Conservation (phyloP, 2,329 filamentous ascomycete species). For the Paraconiothyrium brasiliense region DNA sequence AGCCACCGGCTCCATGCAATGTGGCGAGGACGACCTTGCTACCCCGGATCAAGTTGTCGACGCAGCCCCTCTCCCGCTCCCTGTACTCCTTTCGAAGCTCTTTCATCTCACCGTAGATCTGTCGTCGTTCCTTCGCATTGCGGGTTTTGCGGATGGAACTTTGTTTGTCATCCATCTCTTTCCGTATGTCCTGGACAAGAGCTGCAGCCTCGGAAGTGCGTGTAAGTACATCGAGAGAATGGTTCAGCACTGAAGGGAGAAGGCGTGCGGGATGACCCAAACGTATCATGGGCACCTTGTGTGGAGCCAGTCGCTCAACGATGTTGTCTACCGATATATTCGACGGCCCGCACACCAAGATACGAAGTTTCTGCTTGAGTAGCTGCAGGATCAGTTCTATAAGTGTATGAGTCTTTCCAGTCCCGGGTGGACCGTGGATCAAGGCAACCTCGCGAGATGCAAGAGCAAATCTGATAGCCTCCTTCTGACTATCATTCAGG, state of each 20-base stretch:
- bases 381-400: constrained; percentile 96
- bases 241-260: constrained; percentile 84
- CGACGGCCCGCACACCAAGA: constrained; percentile 94
- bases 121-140: constrained; percentile 78
- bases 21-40: constrained; percentile 93
- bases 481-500: constrained; percentile 70
- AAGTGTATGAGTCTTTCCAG: constrained; percentile 95
- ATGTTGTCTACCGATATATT: constrained; percentile 99
- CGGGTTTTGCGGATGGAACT: constrained; percentile 87
- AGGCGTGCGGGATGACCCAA: constrained; percentile 93
- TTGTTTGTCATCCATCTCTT: constrained; percentile 93
- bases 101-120: constrained; percentile 85
- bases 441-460: constrained; percentile 82
- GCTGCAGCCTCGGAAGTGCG: constrained; percentile 88
- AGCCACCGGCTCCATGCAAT: constrained; percentile 88
- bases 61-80: constrained; percentile 82
- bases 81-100: constrained; percentile 89
- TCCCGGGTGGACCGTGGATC: constrained; percentile 95
- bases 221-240: constrained; percentile 91
- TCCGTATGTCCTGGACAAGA: constrained; percentile 88
- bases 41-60: constrained; percentile 75
- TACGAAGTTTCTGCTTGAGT: constrained; percentile 73
- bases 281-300: constrained; percentile 86
- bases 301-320: constrained; percentile 85
- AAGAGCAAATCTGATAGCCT: constrained; percentile 80